phyloP scores from a whole-genome alignment of 805 yeast species.

The Blastobotrys chiropterorum region DNA sequence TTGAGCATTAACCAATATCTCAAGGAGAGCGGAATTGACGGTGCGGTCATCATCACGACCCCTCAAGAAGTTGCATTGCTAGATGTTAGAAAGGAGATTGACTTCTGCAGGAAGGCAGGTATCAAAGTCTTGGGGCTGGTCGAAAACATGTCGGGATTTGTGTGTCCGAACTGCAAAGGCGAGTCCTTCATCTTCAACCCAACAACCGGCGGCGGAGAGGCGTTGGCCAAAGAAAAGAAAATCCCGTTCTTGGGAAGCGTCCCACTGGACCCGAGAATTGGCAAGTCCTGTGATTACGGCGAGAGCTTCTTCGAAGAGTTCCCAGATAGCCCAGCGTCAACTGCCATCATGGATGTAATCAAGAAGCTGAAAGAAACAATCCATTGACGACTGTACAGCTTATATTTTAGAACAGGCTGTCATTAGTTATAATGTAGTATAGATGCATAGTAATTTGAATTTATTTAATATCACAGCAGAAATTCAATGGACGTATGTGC shows the following conservation, averaged over 20 bases:
- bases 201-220: constrained; percentile 94
- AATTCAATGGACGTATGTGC: too few relatives aligned
- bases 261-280: constrained; percentile 94
- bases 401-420: too few relatives aligned
- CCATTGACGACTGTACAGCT: constrained; percentile 7
- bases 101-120: constrained; percentile 87
- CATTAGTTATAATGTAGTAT: neutral
- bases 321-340: constrained; percentile 91
- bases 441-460: too few relatives aligned
- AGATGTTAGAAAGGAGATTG: constrained; percentile 93
- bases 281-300: constrained; percentile 82
- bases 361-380: constrained; percentile 19
- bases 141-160: constrained; percentile 98
- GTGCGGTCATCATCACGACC: constrained; percentile 90
- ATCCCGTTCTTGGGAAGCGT: constrained; percentile 85
- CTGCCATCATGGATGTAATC: constrained; percentile 79
- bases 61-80: constrained; percentile 96
- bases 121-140: constrained; percentile 83
- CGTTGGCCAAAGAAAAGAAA: constrained; percentile 69
- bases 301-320: constrained; percentile 67
- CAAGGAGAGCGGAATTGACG: constrained; percentile 88
- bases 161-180: constrained; percentile 90
- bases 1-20: constrained; percentile 80
- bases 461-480: too few relatives aligned
- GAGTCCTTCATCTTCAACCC: constrained; percentile 87